phyloP scores from a whole-genome alignment of 1,284 basidiomycete genomes.

The Heterobasidion parviporum region DNA sequence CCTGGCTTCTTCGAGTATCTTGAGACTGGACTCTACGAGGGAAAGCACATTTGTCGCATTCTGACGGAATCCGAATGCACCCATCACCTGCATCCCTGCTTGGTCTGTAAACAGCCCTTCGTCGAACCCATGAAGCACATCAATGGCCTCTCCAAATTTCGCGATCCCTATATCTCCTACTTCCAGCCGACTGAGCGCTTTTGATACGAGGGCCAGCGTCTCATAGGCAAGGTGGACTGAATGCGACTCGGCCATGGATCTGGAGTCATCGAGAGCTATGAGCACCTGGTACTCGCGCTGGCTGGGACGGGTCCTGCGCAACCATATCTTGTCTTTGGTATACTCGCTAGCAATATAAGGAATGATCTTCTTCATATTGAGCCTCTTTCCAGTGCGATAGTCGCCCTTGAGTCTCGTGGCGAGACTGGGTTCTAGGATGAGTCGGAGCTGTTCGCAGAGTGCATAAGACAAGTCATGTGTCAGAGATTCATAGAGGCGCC shows the following conservation, averaged over 20 bases:
- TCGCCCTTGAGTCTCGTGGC: slow-evolving; percentile 95
- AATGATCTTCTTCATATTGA: slow-evolving; percentile 99
- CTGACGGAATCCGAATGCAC: slow-evolving; percentile 87
- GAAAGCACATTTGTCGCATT: slow-evolving; percentile 84
- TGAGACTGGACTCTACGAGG: slow-evolving; percentile 80
- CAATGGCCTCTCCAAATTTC: slow-evolving; percentile 84
- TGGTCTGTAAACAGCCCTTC: slow-evolving; percentile 73
- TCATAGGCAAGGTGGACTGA: slow-evolving; percentile 94
- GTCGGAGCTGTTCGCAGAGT: slow-evolving; percentile 92
- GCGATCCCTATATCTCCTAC: slow-evolving; percentile 92
- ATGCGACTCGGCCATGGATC: slow-evolving; percentile 92
- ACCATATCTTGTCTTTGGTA: slow-evolving; percentile 99
- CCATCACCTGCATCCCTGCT: slow-evolving; percentile 74
- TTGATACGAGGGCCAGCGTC: slow-evolving; percentile 87
- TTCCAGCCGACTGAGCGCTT: slow-evolving; percentile 87
- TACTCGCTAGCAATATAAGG: slow-evolving; percentile 98
- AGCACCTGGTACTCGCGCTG: slow-evolving; percentile 96
- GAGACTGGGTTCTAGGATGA: slow-evolving; percentile 92
- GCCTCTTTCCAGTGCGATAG: slow-evolving; percentile 94
- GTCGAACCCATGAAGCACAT: slow-evolving; percentile 85
- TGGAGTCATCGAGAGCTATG: slow-evolving; percentile 92
- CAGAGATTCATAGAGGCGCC: slow-evolving; percentile 85
- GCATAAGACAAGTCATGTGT: slow-evolving; percentile 89
- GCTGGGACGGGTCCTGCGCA: slow-evolving; percentile 89
- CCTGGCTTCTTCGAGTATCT: slow-evolving; percentile 69